These are phyloP conservation scores for Penicillium sp. DNA, from an alignment of 2,329 filamentous ascomycete genomes.

Conservation along the genomic window DNA sequence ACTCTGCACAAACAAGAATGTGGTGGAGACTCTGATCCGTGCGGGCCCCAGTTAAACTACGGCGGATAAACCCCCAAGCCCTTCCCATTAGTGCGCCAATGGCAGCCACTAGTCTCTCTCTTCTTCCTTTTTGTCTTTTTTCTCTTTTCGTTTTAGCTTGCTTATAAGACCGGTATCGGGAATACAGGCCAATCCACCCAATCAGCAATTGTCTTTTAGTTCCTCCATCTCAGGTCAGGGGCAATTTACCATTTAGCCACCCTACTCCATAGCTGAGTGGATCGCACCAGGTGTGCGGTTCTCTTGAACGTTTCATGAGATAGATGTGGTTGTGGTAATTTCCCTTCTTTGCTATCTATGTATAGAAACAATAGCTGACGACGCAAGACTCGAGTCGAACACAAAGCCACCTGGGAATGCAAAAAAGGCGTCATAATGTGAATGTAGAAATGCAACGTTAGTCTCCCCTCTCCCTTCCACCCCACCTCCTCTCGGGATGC, in stretches of 20 bases:
- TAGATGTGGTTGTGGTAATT: conserved; percentile 1
- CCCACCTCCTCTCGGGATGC: background rate
- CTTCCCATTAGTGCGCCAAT: conserved; percentile 1
- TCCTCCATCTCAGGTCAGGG: background rate
- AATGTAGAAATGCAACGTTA: conserved; percentile 10
- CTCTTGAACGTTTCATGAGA: conserved; percentile 9
- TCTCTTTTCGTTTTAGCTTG: background rate
- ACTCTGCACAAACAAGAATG: conserved; percentile 29
- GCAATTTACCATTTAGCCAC: conserved; percentile 17
- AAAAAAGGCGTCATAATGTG: background rate
- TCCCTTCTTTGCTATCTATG: conserved; percentile 4
- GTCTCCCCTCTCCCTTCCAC: background rate
- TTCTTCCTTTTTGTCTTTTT: background rate
- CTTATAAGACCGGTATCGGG: conserved; percentile 24
- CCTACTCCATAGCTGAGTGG: background rate
- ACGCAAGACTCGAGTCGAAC: background rate
- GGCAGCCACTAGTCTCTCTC: conserved; percentile 4
- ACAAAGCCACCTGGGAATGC: background rate
- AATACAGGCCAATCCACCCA: conserved; percentile 2
- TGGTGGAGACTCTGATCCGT: conserved; percentile 10
- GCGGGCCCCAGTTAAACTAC: conserved; percentile 12
- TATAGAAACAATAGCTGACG: conserved; percentile 2
- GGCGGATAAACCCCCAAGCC: conserved; percentile 7
- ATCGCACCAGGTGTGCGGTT: conserved; percentile 10
- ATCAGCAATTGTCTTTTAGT: conserved; percentile 8